Evolutionary conservation across 371 early-diverging fungal genomes (phyloP).

Genomic region (Mortierella sp.): DNA sequence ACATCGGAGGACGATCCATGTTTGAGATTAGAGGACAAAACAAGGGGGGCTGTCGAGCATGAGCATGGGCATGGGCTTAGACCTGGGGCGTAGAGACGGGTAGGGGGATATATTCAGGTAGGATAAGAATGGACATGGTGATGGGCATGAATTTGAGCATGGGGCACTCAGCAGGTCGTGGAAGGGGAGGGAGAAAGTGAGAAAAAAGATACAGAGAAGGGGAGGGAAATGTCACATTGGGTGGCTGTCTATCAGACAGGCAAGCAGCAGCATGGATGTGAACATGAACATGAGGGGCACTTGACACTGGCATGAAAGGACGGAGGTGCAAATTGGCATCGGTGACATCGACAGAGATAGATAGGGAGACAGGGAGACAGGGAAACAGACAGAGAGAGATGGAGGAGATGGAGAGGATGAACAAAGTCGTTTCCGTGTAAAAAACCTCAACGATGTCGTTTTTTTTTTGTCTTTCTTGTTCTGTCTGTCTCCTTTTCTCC

Average conservation of each 20-base stretch:
- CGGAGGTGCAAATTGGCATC: background rate
- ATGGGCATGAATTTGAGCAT: background rate
- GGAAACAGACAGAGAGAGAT: background rate
- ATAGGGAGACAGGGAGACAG: background rate
- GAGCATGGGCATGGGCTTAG: background rate
- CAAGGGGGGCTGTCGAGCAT: too few species aligned
- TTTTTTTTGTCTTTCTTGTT: constrained; percentile 3
- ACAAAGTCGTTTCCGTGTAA: too few species aligned
- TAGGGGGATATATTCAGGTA: background rate
- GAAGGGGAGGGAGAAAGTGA: background rate
- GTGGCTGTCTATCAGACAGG: too few species aligned
- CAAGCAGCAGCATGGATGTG: background rate
- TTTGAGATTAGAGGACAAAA: background rate
- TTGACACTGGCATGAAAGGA: background rate
- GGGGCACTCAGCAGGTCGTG: background rate
- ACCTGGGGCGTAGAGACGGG: background rate
- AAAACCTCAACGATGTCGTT: too few species aligned
- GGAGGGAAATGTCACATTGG: background rate
- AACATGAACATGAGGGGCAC: background rate
- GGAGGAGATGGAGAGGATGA: background rate
- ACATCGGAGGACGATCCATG: background rate
- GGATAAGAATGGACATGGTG: background rate
- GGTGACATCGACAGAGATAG: background rate
- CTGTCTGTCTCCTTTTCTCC: constrained; percentile 13
- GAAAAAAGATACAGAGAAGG: background rate